Percentiles rank a stretch among this genome's conserved stretches.
Evolutionary conservation across 2,329 filamentous ascomycete species (phyloP).

Genomic region (Penicillium sp.): DNA sequence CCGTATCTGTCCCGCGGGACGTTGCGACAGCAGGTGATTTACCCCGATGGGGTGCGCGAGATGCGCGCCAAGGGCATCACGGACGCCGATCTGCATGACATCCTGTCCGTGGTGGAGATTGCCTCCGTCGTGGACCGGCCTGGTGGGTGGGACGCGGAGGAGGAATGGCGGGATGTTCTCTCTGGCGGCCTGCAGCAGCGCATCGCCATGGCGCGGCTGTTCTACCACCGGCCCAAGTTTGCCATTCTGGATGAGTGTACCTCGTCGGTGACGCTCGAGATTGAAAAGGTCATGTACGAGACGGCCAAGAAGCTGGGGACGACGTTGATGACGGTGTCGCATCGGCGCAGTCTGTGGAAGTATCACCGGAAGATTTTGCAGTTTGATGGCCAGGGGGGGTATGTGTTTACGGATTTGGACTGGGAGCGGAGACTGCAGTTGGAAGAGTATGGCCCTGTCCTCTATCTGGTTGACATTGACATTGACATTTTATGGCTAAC

Average conservation of each 20-base stretch:
- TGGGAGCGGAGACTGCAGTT: slow-evolving; percentile 80
- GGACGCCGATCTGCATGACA: slow-evolving; percentile 74
- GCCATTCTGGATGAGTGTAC: slow-evolving; percentile 98
- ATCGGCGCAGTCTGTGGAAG: slow-evolving; percentile 90
- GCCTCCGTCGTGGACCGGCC: slow-evolving; percentile 78
- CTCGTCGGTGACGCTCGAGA: slow-evolving; percentile 89
- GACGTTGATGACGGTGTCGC: slow-evolving; percentile 95
- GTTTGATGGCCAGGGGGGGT: slow-evolving; percentile 92
- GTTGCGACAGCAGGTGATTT: slow-evolving; percentile 95
- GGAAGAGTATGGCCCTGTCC: slow-evolving; percentile 65
- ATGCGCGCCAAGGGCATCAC: slow-evolving; percentile 84
- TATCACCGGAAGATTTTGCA: slow-evolving; percentile 94
- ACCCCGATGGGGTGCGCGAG: slow-evolving; percentile 83
- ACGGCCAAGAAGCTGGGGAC: slow-evolving; percentile 89
- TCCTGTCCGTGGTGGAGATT: slow-evolving; percentile 79
- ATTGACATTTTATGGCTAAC: slow-evolving; percentile 11
- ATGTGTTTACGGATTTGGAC: slow-evolving; percentile 86
- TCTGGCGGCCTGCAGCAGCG: slow-evolving; percentile 93
- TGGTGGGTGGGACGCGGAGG: slow-evolving; percentile 86
- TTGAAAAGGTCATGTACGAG: slow-evolving; percentile 96
- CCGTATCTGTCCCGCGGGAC: slow-evolving; percentile 90
- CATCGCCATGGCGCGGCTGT: slow-evolving; percentile 92
- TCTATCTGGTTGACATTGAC: not conserved
- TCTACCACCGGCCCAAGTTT: slow-evolving; percentile 90
- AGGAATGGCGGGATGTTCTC: slow-evolving; percentile 94